A percentile compares a stretch with the other conserved stretches of the same genome.
phyloP scores from a whole-genome alignment of 1,139 yeast genomes.

The Saccharomyces hybrid region DNA sequence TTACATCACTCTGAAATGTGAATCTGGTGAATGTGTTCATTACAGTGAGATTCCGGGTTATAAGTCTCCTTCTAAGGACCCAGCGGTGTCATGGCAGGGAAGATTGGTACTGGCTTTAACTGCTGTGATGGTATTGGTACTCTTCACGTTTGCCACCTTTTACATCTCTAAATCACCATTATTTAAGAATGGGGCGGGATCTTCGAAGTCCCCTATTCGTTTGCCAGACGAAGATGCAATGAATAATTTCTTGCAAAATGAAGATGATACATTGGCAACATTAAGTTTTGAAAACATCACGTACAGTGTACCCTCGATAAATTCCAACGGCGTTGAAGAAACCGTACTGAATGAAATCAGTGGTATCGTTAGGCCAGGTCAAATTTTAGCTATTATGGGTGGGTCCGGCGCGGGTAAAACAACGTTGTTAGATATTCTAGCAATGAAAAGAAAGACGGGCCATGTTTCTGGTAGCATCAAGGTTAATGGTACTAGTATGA shows the following conservation, averaged over 20 bases:
- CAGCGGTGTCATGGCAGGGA: slow-evolving; percentile 42
- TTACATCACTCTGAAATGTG: slow-evolving; percentile 69
- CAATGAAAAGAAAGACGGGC: slow-evolving; percentile 81
- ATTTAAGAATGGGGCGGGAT: slow-evolving; percentile 33
- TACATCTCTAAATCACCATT: slow-evolving; percentile 59
- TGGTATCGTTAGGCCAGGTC: slow-evolving; percentile 79
- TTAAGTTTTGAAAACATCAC: slow-evolving; percentile 67
- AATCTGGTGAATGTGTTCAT: slow-evolving; percentile 86
- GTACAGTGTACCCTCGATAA: slow-evolving; percentile 42
- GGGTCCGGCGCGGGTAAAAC: slow-evolving; percentile 99
- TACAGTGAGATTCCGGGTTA: slow-evolving; percentile 91
- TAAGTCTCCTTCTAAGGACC: slow-evolving; percentile 51
- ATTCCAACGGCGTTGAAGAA: slow-evolving; percentile 21
- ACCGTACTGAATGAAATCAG: slow-evolving; percentile 53
- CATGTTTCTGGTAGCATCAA: slow-evolving; percentile 52
- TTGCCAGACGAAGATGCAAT: slow-evolving; percentile 35
- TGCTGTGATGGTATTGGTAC: slow-evolving; percentile 31
- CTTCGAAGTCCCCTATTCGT: slow-evolving; percentile 18
- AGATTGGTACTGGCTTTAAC: slow-evolving; percentile 37
- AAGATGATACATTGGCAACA: slow-evolving; percentile 50
- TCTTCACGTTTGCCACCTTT: slow-evolving; percentile 36
- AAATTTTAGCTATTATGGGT: slow-evolving; percentile 93
- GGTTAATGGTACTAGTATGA: slow-evolving; percentile 56
- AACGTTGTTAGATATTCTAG: slow-evolving; percentile 81
- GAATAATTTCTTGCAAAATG: slow-evolving; percentile 44